Base-by-base conservation (phyloP, 176 grass and related monocot species). In the Aegilops tauschii region DNA sequence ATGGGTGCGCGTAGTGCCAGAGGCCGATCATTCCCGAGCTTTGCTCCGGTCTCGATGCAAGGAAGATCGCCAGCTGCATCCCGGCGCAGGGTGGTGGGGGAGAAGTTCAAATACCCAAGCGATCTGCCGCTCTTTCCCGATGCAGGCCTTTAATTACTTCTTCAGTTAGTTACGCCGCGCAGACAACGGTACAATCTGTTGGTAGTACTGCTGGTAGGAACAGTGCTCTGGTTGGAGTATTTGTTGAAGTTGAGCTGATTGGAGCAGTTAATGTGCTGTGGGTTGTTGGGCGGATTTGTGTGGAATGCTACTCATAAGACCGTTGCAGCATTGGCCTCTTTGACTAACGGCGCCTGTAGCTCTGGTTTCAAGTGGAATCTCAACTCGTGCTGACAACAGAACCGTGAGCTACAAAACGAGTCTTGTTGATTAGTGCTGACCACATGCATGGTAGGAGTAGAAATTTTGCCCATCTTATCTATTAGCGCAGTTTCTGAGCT, bases 21-120 rank as follows among this genome's bases (percentile, higher is more conserved):
- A 49, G 12, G 12, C 45, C 12, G 12, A 4, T 50, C 47, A 50
- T 50, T 50, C 47, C 47, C 47, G 4, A 5, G 13, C 47, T 50
- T 16, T 44, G 59, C 73, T 34, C 20, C 20, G 9, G 76, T 85
- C 87, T 72, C 87, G 52, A 84, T 49, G 63, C 49, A 40, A 12
- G 13, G 12, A 11, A 80, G 20, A 21, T 73, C 69, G 32, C 32
- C 1, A 14, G 16, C 6, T 73, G 39, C 8, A 69, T 69, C 66
- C 66, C 32, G 73, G 31, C 12, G 40, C 27, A 67, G 12, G 5
- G 32, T 34, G 32, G 32, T 34, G 32, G 32, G 32, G 32, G 32
- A 34, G 35, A 49, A 77, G 78, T 63, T 50, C 50, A 50, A 9
- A 86, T 30, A 37, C 63, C 71, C 23, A 71, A 59, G 40, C 14